Conservation (phyloP, 805 yeast species). For the Grigorovia yakushimaensis region DNA sequence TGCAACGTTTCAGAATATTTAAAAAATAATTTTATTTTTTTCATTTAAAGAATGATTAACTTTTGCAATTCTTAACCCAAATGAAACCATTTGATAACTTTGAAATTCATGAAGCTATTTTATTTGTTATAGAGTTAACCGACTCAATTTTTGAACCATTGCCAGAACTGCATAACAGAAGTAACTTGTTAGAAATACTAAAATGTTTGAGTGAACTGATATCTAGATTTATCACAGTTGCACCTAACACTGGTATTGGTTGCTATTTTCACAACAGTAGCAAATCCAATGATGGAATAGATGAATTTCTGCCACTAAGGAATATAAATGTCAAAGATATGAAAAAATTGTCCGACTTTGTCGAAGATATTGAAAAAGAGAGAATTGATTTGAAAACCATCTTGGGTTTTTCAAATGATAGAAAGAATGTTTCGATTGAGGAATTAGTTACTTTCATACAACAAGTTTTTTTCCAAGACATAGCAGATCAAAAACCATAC, state of each 20-base stretch:
- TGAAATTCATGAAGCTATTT: slow-evolving; percentile 53
- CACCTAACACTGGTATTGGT: slow-evolving; percentile 68
- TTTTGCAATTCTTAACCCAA: not conserved
- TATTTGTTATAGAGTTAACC: slow-evolving; percentile 53
- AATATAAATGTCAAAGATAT: slow-evolving; percentile 49
- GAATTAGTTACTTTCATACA: slow-evolving; percentile 42
- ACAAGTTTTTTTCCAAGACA: slow-evolving; percentile 41
- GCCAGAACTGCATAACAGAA: slow-evolving; percentile 25
- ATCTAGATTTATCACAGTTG: slow-evolving; percentile 51
- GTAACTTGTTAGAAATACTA: slow-evolving; percentile 45
- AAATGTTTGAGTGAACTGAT: slow-evolving; percentile 51
- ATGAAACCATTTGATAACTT: slow-evolving; percentile 10
- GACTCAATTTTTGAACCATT: slow-evolving; percentile 33
- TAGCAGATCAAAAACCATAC: slow-evolving; percentile 34
- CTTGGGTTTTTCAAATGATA: slow-evolving; percentile 22
- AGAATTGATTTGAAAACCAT: slow-evolving; percentile 20
- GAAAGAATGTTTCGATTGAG: slow-evolving; percentile 27
- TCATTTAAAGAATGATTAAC: too few species aligned
- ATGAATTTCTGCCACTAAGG: slow-evolving; percentile 40
- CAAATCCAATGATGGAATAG: slow-evolving; percentile 35
- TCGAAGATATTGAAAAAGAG: slow-evolving; percentile 34
- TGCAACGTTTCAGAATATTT: too few species aligned
- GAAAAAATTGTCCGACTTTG: slow-evolving; percentile 42
- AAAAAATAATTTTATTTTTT: too few species aligned
- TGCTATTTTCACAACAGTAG: slow-evolving; percentile 43